Evolutionary conservation across 129 eudicot genomes (phyloP), one percentile per base, ranked within the genome.

Genomic region (Artemisia argyi): DNA sequence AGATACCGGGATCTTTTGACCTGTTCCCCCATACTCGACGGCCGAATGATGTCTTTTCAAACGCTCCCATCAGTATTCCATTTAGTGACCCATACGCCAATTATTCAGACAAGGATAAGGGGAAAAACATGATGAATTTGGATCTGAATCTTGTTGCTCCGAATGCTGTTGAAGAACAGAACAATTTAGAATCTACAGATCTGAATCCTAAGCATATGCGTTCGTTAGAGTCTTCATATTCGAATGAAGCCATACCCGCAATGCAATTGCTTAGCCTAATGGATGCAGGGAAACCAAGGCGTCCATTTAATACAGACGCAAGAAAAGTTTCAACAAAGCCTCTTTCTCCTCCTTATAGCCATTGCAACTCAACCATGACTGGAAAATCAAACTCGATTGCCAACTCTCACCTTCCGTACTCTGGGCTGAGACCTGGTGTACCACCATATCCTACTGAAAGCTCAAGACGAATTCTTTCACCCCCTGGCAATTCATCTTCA

Each of bases 201-300:
- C 17, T 70, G 47, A 70, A 74, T 51, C 61, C 48, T 2, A 74
- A 67, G 22, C 58, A 62, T 2, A 49, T 54, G 58, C 15, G 18
- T 66, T 46, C 67, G 4, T 57, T 66, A 69, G 90, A 92, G 79
- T 63, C 83, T 50, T 42, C 83, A 9, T 75, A 81, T 53, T 74
- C 87, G 9, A 89, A 85, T n/a, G 98, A 89, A 22, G 71, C 95
- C 14, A 87, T 93, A 59, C 89, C 98, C 0, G 98, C 98, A 10
- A 83, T 93, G 97, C 97, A 93, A 53, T 78, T 93, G 80, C 87
- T 93, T 2, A 87, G 90, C 73, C 72, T 93, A 39, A 85, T 93
- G 95, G 85, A 86, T 56, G 84, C 84, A 47, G 83, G 92, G 26
- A 72, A 58, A 71, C 65, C 90, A 15, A 77, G 60, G 55, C 35